phyloP scores from a whole-genome alignment of 1,284 basidiomycete species.

The Pyrrhoderma lamaoense region DNA sequence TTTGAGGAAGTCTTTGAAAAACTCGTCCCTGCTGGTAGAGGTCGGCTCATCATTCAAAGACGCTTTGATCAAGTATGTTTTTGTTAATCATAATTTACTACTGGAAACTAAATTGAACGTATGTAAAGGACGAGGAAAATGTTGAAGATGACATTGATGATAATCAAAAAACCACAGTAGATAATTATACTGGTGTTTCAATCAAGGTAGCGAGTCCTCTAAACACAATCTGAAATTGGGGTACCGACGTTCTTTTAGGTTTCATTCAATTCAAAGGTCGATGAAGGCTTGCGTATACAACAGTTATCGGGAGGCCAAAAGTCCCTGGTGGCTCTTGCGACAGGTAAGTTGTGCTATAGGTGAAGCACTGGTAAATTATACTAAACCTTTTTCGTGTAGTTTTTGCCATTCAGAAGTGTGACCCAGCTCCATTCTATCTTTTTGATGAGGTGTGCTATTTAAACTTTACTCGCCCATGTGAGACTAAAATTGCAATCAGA shows the following conservation, averaged over 20 bases:
- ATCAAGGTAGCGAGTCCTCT: constrained; percentile 58
- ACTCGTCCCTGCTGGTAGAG: constrained; percentile 92
- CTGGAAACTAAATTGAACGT: neutral
- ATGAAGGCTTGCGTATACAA: constrained; percentile 93
- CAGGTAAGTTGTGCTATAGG: constrained; percentile 43
- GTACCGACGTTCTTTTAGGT: constrained; percentile 43
- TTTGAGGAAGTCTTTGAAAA: constrained; percentile 97
- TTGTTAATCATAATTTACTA: neutral
- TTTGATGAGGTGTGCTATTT: constrained; percentile 77
- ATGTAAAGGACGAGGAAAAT: constrained; percentile 55
- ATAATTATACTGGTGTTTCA: constrained; percentile 94
- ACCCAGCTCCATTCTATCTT: constrained; percentile 99
- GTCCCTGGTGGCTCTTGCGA: constrained; percentile 91
- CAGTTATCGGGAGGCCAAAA: constrained; percentile 98
- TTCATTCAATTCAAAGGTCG: constrained; percentile 96
- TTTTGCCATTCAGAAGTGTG: constrained; percentile 98
- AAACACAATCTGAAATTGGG: constrained; percentile 15
- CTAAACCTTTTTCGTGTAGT: constrained; percentile 41
- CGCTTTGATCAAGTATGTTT: constrained; percentile 70
- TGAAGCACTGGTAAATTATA: neutral
- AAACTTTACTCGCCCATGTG: neutral
- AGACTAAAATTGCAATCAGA: constrained; percentile 37
- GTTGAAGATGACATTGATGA: constrained; percentile 62
- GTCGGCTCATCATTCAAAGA: constrained; percentile 87
- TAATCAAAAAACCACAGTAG: constrained; percentile 69